Evolutionary conservation across 176 grass and related monocot species (phyloP).

Genomic region (Canna indica): DNA sequence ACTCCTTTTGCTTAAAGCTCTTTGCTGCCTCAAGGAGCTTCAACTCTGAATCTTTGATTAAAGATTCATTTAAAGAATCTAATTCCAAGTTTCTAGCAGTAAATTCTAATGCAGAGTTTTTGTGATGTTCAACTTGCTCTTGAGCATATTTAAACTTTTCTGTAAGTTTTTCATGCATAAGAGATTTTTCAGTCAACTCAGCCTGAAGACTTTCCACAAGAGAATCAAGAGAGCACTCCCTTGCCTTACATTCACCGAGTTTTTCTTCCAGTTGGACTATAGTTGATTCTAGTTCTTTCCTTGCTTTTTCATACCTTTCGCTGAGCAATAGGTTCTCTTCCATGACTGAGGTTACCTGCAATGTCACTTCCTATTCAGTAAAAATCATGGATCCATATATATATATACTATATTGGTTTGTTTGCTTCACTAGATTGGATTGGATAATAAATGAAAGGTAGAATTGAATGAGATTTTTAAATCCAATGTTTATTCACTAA

Average conservation of each 20-base stretch:
- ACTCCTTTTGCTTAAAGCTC: slow-evolving; percentile 51
- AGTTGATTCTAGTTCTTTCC: slow-evolving; percentile 53
- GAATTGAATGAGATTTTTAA: too few relatives aligned
- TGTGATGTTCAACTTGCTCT: slow-evolving; percentile 64
- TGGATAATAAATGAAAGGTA: too few relatives aligned
- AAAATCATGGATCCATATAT: too few relatives aligned
- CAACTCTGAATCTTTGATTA: slow-evolving; percentile 57
- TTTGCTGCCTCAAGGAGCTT: slow-evolving; percentile 45
- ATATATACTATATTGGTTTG: too few relatives aligned
- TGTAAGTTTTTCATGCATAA: slow-evolving; percentile 62
- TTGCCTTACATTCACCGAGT: slow-evolving; percentile 28
- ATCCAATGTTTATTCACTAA: too few relatives aligned
- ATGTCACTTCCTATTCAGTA: slow-evolving; percentile 8
- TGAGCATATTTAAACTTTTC: slow-evolving; percentile 31
- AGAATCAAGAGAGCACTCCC: slow-evolving; percentile 6
- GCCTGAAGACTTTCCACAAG: slow-evolving; percentile 9
- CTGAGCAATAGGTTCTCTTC: slow-evolving; percentile 57
- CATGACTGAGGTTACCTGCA: slow-evolving; percentile 44
- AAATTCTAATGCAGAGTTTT: slow-evolving; percentile 48
- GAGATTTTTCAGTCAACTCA: slow-evolving; percentile 42
- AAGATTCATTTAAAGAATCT: slow-evolving; percentile 51
- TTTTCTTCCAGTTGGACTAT: slow-evolving; percentile 60
- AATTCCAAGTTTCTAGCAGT: slow-evolving; percentile 59
- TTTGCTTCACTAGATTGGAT: too few relatives aligned
- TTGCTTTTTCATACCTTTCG: slow-evolving; percentile 46